A percentile compares a stretch with the other conserved stretches of the same genome.
Evolutionary conservation across 176 grass and related monocot species (phyloP).

Genomic region (Canna indica): DNA sequence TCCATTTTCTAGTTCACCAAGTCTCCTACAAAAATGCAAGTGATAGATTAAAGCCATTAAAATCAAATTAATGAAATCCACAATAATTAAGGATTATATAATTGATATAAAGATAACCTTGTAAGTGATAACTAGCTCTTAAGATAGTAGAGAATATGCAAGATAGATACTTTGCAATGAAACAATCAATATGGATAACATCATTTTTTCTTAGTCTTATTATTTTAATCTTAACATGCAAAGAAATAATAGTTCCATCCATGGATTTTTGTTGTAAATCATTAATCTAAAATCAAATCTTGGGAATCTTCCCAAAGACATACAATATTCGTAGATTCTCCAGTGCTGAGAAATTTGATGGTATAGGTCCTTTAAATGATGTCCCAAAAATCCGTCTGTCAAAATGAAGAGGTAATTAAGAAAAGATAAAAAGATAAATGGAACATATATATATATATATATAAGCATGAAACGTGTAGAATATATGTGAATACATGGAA

Average conservation of each 20-base stretch:
- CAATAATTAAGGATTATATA: too few species aligned
- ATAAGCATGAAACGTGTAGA: too few species aligned
- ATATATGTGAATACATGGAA: too few species aligned
- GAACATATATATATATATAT: background rate
- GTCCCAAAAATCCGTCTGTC: slow-evolving; percentile 46
- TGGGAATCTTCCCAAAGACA: slow-evolving; percentile 8
- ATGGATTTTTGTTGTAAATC: background rate
- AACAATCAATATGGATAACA: too few species aligned
- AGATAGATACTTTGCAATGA: too few species aligned
- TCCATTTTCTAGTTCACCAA: slow-evolving; percentile 34
- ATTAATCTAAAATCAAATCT: background rate
- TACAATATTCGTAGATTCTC: slow-evolving; percentile 44
- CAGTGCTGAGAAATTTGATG: slow-evolving; percentile 27
- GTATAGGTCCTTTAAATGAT: slow-evolving; percentile 46
- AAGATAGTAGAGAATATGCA: too few species aligned
- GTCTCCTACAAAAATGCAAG: slow-evolving; percentile 26
- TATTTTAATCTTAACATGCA: too few species aligned
- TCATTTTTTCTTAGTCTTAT: too few species aligned
- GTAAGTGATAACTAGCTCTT: too few species aligned
- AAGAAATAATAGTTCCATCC: too few species aligned
- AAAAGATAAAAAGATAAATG: background rate
- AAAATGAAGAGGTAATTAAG: slow-evolving; percentile 9
- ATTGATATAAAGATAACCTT: too few species aligned
- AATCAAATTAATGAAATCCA: too few species aligned
- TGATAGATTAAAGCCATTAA: background rate